A percentile compares a stretch with the other conserved stretches of the same genome.
phyloP scores from a whole-genome alignment of 306 rosid species.

The Oemleria cerasiformis region DNA sequence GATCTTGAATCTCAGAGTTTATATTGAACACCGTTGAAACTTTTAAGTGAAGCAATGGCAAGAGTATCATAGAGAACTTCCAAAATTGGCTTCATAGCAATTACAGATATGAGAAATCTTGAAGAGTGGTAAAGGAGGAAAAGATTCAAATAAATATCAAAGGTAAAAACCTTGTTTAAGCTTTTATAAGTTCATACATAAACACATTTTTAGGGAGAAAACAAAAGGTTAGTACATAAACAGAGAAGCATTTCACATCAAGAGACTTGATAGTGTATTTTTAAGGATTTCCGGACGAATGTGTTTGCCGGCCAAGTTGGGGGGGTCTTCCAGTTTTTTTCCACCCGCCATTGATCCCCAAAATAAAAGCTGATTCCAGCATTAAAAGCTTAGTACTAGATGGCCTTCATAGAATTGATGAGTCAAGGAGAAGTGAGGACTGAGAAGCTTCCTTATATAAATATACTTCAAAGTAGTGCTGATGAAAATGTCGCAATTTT shows the following conservation, averaged over 20 bases:
- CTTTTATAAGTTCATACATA: neutral
- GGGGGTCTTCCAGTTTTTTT: neutral
- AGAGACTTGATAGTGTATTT: neutral
- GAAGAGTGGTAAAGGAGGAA: neutral
- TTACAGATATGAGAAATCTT: neutral
- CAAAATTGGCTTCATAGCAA: neutral
- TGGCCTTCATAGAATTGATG: slow-evolving; percentile 25
- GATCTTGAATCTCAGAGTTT: neutral
- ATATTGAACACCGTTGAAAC: neutral
- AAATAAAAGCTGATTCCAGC: slow-evolving; percentile 5
- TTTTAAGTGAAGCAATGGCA: neutral
- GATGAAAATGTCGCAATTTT: slow-evolving; percentile 21
- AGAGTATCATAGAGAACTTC: neutral
- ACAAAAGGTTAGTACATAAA: neutral
- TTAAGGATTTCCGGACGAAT: neutral
- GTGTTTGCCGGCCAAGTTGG: neutral
- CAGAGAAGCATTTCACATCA: neutral
- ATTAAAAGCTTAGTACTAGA: slow-evolving; percentile 12
- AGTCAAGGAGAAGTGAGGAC: slow-evolving; percentile 5
- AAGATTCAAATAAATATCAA: neutral
- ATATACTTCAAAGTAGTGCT: slow-evolving; percentile 25
- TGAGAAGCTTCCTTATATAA: slow-evolving; percentile 25
- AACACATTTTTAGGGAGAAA: neutral
- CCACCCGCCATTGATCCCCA: neutral
- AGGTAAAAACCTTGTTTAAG: slow-evolving; percentile 1